A percentile compares a stretch with the other conserved stretches of the same genome.
Conservation (phyloP, 1,284 basidiomycete species). For the Tilletia horrida region DNA sequence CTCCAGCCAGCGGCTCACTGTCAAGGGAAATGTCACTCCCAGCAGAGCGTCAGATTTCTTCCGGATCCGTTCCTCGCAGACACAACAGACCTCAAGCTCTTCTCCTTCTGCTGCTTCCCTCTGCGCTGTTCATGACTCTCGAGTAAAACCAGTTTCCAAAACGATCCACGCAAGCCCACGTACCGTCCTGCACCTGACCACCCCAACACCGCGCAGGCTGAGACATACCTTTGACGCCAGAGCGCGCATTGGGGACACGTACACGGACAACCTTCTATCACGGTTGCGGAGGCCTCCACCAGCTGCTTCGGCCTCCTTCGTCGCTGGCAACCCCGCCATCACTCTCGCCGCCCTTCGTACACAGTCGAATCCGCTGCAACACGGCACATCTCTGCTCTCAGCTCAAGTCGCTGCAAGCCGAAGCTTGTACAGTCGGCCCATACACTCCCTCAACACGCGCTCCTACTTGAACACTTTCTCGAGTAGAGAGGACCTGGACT, state of each 20-base stretch:
- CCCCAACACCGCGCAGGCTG: constrained; percentile 6
- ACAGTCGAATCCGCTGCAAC: neutral
- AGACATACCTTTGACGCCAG: neutral
- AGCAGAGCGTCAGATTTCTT: constrained; percentile 32
- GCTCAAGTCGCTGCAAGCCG: neutral
- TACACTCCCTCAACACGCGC: constrained; percentile 1
- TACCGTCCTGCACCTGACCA: constrained; percentile 19
- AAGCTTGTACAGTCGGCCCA: constrained; percentile 6
- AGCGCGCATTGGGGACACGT: neutral
- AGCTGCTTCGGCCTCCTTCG: neutral
- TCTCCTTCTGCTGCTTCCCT: neutral
- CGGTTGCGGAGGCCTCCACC: neutral
- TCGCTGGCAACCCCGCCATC: neutral
- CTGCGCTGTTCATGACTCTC: neutral
- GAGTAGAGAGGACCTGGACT: neutral
- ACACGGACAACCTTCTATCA: neutral
- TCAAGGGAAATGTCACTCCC: constrained; percentile 43
- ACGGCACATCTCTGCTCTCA: constrained; percentile 16
- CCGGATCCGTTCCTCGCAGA: constrained; percentile 26
- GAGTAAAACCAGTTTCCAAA: constrained; percentile 17
- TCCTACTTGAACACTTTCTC: constrained; percentile 9
- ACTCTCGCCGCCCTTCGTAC: neutral
- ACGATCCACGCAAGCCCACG: constrained; percentile 23
- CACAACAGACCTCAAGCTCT: constrained; percentile 18
- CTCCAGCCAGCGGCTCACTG: constrained; percentile 21